These are phyloP conservation scores for Purshia tridentata DNA, from an alignment of 306 rosid genomes.

Conservation along the genomic window DNA sequence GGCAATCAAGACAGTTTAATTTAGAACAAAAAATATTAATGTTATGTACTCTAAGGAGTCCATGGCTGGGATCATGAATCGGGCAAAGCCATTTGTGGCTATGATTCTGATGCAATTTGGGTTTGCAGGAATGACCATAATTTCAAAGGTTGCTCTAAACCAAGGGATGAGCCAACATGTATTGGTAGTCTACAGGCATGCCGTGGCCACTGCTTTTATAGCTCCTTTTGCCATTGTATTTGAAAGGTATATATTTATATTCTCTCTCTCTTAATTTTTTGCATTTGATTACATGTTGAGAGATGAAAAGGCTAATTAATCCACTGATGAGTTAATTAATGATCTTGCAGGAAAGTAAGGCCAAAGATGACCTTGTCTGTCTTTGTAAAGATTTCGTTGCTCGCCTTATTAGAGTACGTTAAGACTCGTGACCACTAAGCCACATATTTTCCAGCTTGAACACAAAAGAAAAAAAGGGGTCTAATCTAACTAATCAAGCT, in stretches of 20 bases:
- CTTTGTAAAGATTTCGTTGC: constrained; percentile 34
- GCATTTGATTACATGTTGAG: neutral
- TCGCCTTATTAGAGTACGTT: constrained; percentile 40
- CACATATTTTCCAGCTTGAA: neutral
- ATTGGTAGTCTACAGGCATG: constrained; percentile 43
- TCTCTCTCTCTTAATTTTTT: neutral
- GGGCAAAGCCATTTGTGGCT: constrained; percentile 38
- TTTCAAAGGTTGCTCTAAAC: constrained; percentile 41
- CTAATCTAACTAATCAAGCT: neutral
- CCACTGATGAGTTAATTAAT: neutral
- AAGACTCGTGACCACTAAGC: neutral
- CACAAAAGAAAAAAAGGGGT: neutral
- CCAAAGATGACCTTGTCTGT: constrained; percentile 46
- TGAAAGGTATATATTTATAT: constrained; percentile 34
- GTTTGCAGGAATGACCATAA: constrained; percentile 43
- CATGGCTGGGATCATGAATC: constrained; percentile 6
- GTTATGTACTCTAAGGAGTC: constrained; percentile 16
- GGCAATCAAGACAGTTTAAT: neutral
- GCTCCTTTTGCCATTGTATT: constrained; percentile 52
- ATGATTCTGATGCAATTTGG: constrained; percentile 48
- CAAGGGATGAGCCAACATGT: constrained; percentile 55
- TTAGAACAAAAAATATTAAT: too few species aligned
- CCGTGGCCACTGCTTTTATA: constrained; percentile 35
- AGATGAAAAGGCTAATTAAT: neutral
- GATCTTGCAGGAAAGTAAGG: constrained; percentile 42